Base-by-base conservation (phyloP, 2,329 filamentous ascomycete species). In the Arthrobotrys entomopaga region DNA sequence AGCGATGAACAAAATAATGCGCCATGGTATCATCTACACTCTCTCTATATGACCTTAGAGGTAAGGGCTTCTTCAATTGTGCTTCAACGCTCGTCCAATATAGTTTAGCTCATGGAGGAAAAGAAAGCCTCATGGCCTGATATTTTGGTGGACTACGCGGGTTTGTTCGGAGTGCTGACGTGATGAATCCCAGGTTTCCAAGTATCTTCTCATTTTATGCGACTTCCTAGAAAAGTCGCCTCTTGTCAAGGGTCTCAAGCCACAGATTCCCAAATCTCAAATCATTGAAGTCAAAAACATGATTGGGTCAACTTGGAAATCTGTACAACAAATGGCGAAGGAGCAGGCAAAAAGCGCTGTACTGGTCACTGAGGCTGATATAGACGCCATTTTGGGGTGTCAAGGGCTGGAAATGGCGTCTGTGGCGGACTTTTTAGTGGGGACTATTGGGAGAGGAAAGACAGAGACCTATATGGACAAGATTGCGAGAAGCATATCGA, bases 401-500 rank as follows among this genome's bases (percentile, higher is more conserved):
- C 50, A 49, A 64, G 70, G 65, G 59, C 58, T 69, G 42, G 64
- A 69, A 22, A 52, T 75, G 65, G 63, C 70, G 38, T 57, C 70
- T 75, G 57, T 75, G 57, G 65, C 58, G 26, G 63, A 67, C 22
- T 75, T 67, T 54, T 24, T 75, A 16, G 69, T 69, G 52, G 50
- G 38, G 11, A 46, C 29, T 16, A 59, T 75, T 58, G 70, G 70
- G 16, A 67, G 70, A 59, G 63, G 40, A 11, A 75, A 64, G 20
- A 50, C 64, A 48, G 70, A 75, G n/a, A 54, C 38, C 24, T 67
- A 67, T 64, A 69, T 69, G 70, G 70, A 75, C 58, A 75, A 69
- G 15, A 75, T 75, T 52, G 70, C 63, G 43, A 53, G 65, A 29
- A 69, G 70, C 38, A 64, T 52, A 50, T 64, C 63, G 48, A 60